These are phyloP conservation scores for Hypocrella siamensis DNA, from an alignment of 2,329 filamentous ascomycete genomes.

Conservation along the genomic window DNA sequence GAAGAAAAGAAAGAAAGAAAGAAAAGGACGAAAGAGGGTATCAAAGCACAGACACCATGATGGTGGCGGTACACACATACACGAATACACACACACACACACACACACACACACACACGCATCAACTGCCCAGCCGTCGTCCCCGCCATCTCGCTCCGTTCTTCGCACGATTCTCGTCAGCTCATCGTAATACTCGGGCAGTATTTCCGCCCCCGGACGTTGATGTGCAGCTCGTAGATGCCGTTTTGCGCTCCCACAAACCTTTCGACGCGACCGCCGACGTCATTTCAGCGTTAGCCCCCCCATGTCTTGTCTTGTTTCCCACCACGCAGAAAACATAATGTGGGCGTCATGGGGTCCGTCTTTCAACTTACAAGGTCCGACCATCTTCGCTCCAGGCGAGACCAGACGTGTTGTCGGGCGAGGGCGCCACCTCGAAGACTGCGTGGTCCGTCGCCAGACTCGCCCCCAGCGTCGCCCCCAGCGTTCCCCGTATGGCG, in stretches of 20 bases:
- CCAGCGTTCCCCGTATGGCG: slow-evolving; percentile 16
- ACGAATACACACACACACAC: too few species aligned
- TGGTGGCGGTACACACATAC: too few species aligned
- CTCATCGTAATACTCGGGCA: slow-evolving; percentile 39
- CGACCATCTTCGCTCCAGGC: slow-evolving; percentile 47
- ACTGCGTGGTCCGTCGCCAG: slow-evolving; percentile 20
- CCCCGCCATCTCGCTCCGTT: too few species aligned
- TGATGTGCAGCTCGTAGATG: slow-evolving; percentile 59
- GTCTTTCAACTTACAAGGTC: slow-evolving; percentile 37
- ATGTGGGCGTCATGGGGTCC: slow-evolving; percentile 4
- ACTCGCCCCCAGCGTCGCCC: too few species aligned
- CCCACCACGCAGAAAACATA: too few species aligned
- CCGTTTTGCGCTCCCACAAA: slow-evolving; percentile 54
- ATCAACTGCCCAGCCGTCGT: too few species aligned
- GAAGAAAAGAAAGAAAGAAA: not conserved
- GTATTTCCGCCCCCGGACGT: slow-evolving; percentile 43
- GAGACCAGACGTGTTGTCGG: slow-evolving; percentile 44
- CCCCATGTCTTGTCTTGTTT: too few species aligned
- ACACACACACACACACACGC: too few species aligned
- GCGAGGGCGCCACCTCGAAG: slow-evolving; percentile 27
- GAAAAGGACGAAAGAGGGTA: not conserved
- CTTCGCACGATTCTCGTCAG: slow-evolving; percentile 13
- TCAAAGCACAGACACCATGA: too few species aligned
- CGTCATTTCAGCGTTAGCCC: not conserved
- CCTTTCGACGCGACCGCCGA: slow-evolving; percentile 20